These are phyloP conservation scores for Terana coerulea DNA, from an alignment of 768 basidiomycete species.

Conservation along the genomic window DNA sequence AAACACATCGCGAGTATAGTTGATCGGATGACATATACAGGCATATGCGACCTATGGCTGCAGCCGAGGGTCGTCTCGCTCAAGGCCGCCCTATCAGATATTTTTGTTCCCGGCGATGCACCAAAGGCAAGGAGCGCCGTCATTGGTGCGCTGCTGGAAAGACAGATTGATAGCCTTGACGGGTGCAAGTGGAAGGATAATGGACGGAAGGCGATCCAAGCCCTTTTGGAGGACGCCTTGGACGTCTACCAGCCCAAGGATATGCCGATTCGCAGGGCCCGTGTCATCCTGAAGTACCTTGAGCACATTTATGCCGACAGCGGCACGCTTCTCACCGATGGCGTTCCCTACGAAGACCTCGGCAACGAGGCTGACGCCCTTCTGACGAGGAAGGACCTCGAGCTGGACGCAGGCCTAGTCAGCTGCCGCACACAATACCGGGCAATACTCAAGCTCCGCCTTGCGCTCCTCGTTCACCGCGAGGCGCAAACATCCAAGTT, in stretches of 20 bases:
- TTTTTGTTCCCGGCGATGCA: neutral
- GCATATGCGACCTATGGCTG: conserved; percentile 62
- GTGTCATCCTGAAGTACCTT: conserved; percentile 51
- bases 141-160: conserved; percentile 54
- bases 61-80: conserved; percentile 48
- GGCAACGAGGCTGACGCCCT: conserved; percentile 40
- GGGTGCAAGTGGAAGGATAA: conserved; percentile 55
- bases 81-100: conserved; percentile 14
- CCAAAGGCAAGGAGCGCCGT: conserved; percentile 21
- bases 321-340: neutral
- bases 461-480: conserved; percentile 68
- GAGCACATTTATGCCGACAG: conserved; percentile 43
- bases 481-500: conserved; percentile 41
- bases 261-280: conserved; percentile 57
- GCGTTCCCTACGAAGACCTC: conserved; percentile 27
- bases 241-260: conserved; percentile 42
- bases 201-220: conserved; percentile 35
- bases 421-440: conserved; percentile 43
- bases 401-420: conserved; percentile 26
- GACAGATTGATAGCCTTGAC: conserved; percentile 56
- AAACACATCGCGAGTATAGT: conserved; percentile 59
- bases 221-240: conserved; percentile 47
- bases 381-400: conserved; percentile 30
- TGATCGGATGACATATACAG: conserved; percentile 65
- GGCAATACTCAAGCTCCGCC: conserved; percentile 59